phyloP scores from a whole-genome alignment of 495 filamentous ascomycete genomes.

The Pseudoneurospora amorphoporcata region DNA sequence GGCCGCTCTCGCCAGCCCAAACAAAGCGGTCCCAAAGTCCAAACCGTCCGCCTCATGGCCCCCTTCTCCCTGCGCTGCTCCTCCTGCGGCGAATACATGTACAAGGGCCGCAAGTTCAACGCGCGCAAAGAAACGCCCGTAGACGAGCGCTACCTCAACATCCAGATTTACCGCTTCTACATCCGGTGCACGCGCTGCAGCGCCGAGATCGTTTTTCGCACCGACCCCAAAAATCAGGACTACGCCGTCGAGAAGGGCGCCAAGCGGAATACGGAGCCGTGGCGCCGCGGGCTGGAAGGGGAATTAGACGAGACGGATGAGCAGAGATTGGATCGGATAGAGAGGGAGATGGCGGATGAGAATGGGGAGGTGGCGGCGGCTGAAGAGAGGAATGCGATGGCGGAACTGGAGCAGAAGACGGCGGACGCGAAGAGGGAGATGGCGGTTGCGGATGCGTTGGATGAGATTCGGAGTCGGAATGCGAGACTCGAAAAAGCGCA shows the following conservation, averaged over 20 bases:
- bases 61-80: constrained; percentile 91
- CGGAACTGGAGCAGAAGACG: constrained; percentile 76
- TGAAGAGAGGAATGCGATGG: constrained; percentile 74
- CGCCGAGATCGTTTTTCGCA: constrained; percentile 87
- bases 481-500: constrained; percentile 71
- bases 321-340: constrained; percentile 73
- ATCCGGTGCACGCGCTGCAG: constrained; percentile 88
- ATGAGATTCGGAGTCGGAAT: constrained; percentile 89
- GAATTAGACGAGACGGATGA: constrained; percentile 66
- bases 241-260: constrained; percentile 66
- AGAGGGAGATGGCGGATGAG: constrained; percentile 47
- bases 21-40: constrained; percentile 64
- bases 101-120: constrained; percentile 95
- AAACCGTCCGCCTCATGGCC: constrained; percentile 92
- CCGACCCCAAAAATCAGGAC: constrained; percentile 90
- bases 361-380: constrained; percentile 50
- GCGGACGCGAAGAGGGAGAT: constrained; percentile 93
- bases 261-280: constrained; percentile 87
- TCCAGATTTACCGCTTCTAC: constrained; percentile 88
- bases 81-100: constrained; percentile 91
- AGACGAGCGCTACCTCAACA: constrained; percentile 81
- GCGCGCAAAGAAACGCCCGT: constrained; percentile 81
- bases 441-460: constrained; percentile 90
- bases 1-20: constrained; percentile 58
- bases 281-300: constrained; percentile 54